Base-by-base conservation (phyloP, 2,329 filamentous ascomycete genomes). In the Arthrobotrys sphaeroides region DNA sequence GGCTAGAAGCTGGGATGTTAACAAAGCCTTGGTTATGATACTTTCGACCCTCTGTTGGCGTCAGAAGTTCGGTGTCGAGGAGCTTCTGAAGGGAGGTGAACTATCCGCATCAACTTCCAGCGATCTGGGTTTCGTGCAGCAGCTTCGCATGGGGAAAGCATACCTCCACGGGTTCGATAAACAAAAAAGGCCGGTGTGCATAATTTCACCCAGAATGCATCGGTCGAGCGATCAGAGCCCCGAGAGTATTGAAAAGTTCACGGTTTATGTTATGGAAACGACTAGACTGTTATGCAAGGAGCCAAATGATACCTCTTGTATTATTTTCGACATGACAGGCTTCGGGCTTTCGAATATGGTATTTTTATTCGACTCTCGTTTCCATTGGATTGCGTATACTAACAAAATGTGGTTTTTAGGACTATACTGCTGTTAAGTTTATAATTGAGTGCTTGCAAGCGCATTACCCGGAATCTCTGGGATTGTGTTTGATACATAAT, bases 401-500 rank as follows among this genome's bases (percentile, higher is more conserved):
- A n/a, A n/a, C n/a, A 18, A 5, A 51, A 26, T n/a, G 3, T n/a
- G 6, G 22, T 5, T n/a, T 24, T 7, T 66, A 90, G 89, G 95
- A 99, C 82, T 98, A 98, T 82, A 88, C 91, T 0, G 94, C 95
- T 0, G 92, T 99, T 66, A 98, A 97, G 81, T 98, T 98, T 84
- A 97, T 99, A 90, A 97, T 98, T 83, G 96, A 96, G 83, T 97
- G 93, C 82, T 98, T 99, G 81, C 95, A 99, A 84, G 95, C 95
- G 73, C 98, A 99, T 82, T 99, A 98, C 80, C 95, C 95, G 95
- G 98, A 83, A 94, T 89, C 53, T 10, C 86, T 99, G 0, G 95
- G 94, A 24, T 87, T 90, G 0, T 92, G 98, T 1, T 87, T 98
- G 45, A 92, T 99, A 36, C 95, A 98, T 85, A 96, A 97, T 82